These are phyloP conservation scores for Craterostigma plantagineum DNA, from an alignment of 257 asterid species.

Conservation along the genomic window DNA sequence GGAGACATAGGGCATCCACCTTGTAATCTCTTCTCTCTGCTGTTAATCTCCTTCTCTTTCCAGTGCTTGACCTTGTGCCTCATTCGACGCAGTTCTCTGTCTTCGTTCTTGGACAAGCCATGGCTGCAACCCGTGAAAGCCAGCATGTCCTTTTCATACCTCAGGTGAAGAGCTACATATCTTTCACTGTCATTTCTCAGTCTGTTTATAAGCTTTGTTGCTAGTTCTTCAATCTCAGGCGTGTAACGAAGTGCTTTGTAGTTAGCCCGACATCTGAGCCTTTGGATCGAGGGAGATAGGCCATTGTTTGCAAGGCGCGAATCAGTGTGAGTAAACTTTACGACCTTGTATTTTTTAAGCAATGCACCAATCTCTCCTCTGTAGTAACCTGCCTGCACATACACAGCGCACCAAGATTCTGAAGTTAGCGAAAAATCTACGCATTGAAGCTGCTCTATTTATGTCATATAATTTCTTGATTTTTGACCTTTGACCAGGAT, in stretches of 20 bases:
- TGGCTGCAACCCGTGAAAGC: slow-evolving; percentile 74
- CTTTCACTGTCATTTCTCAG: slow-evolving; percentile 19
- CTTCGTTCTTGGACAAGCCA: slow-evolving; percentile 23
- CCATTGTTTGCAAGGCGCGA: slow-evolving; percentile 54
- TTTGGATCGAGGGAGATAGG: slow-evolving; percentile 36
- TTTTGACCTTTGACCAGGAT: slow-evolving; percentile 79
- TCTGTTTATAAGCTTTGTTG: slow-evolving; percentile 22
- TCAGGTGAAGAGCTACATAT: slow-evolving; percentile 52
- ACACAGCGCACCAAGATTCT: no score
- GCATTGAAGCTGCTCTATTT: no score
- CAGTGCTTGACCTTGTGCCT: slow-evolving; percentile 36
- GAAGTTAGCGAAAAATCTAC: no score
- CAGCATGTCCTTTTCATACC: slow-evolving; percentile 67
- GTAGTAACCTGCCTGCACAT: slow-evolving; percentile 34
- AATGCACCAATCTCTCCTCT: slow-evolving; percentile 17
- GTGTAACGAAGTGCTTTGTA: slow-evolving; percentile 39
- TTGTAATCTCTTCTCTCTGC: slow-evolving; percentile 19
- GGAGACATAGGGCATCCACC: slow-evolving; percentile 67
- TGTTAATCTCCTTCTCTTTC: slow-evolving; percentile 43
- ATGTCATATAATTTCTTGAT: no score
- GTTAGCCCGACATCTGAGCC: slow-evolving; percentile 45
- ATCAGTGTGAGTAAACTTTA: slow-evolving; percentile 44
- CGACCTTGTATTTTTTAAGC: slow-evolving; percentile 28
- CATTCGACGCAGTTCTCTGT: slow-evolving; percentile 35
- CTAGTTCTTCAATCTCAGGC: slow-evolving; percentile 39